Percentiles rank a stretch among this genome's conserved stretches.
phyloP scores from a whole-genome alignment of 441 rosid genomes.

The Gossypium aridum region DNA sequence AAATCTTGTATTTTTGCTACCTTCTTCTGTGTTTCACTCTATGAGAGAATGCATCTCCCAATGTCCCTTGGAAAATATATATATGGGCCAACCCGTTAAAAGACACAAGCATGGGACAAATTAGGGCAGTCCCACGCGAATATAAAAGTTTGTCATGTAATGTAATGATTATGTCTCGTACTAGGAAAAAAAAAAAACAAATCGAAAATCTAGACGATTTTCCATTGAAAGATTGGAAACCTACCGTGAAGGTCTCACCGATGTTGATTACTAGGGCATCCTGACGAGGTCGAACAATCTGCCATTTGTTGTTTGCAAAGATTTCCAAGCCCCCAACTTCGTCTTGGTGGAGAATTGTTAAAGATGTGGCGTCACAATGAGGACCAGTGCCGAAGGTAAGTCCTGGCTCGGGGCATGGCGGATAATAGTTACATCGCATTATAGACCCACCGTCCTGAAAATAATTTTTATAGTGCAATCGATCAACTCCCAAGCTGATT shows the following conservation, averaged over 20 bases:
- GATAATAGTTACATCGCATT: slow-evolving; percentile 65
- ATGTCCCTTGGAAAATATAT: background rate
- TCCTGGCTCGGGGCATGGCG: slow-evolving; percentile 49
- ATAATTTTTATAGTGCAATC: slow-evolving; percentile 28
- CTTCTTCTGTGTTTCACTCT: background rate
- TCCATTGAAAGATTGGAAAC: background rate
- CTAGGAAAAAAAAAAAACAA: background rate
- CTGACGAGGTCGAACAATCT: slow-evolving; percentile 39
- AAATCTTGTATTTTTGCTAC: background rate
- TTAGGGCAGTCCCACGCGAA: background rate
- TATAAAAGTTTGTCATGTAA: background rate
- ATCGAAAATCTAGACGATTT: background rate
- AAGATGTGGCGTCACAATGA: slow-evolving; percentile 64
- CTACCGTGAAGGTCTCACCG: slow-evolving; percentile 77
- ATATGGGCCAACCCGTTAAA: background rate
- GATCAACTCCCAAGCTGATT: slow-evolving; percentile 51
- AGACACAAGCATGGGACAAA: background rate
- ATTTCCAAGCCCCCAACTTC: slow-evolving; percentile 67
- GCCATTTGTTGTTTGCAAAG: slow-evolving; percentile 50
- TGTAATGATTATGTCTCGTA: background rate
- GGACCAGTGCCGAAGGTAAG: slow-evolving; percentile 79
- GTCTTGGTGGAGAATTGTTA: slow-evolving; percentile 78
- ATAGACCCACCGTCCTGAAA: slow-evolving; percentile 51
- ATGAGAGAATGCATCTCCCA: background rate
- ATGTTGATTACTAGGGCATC: slow-evolving; percentile 62